Evolutionary conservation across 179 eudicot species (phyloP).

Genomic region (Vitellaria paradoxa): DNA sequence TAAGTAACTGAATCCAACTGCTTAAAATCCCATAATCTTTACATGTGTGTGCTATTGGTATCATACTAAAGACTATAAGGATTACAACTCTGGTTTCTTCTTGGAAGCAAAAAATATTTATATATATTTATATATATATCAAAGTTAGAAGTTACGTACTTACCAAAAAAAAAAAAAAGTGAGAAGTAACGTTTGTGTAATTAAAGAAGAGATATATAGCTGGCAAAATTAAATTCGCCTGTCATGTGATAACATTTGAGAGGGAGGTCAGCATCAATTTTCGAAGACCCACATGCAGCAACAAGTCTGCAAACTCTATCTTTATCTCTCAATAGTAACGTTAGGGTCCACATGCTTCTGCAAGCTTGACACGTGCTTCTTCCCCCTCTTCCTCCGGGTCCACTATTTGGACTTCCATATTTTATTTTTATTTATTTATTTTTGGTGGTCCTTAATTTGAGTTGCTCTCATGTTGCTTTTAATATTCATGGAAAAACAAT

Average conservation of each 20-base stretch:
- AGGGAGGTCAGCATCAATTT: not conserved
- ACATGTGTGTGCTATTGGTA: not conserved
- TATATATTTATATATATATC: no score
- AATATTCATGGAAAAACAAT: no score
- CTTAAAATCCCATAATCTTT: not conserved
- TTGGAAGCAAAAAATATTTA: not conserved
- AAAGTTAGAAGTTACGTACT: no score
- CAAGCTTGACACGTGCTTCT: no score
- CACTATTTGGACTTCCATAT: no score
- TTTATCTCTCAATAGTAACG: not conserved
- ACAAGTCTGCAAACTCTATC: not conserved
- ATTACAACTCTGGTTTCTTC: not conserved
- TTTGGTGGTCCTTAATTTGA: no score
- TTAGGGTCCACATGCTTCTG: no score
- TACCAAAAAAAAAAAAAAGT: no score
- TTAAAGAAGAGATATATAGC: not conserved
- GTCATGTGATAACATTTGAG: not conserved
- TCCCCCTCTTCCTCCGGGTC: no score
- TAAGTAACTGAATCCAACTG: not conserved
- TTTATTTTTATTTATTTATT: no score
- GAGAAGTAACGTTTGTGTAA: not conserved
- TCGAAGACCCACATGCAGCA: constrained; percentile 1
- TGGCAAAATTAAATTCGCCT: constrained; percentile 4
- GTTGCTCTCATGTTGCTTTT: no score
- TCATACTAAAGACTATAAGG: not conserved